These are phyloP conservation scores for Phytophthora pistaciae DNA, from an alignment of 352 stramenopile species.

Conservation along the genomic window DNA sequence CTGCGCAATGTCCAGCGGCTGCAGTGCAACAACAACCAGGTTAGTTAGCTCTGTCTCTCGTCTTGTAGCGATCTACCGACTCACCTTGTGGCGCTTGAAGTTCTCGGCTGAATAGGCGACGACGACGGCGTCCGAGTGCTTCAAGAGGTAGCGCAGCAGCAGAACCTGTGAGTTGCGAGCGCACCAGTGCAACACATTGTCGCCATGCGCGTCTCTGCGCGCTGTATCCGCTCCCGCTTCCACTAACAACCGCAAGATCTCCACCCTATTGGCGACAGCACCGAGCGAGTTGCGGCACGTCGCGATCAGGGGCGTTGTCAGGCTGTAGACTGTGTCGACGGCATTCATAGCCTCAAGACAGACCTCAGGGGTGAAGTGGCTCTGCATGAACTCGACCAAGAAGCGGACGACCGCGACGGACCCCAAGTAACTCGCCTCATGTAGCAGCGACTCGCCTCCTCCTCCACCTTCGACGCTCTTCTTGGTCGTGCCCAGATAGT, in stretches of 20 bases:
- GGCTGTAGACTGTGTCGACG: conserved; percentile 59
- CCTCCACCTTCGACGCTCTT: conserved; percentile 16
- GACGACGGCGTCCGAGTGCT: conserved; percentile 61
- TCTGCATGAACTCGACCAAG: conserved; percentile 49
- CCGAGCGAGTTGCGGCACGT: conserved; percentile 62
- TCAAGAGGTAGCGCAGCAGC: conserved; percentile 66
- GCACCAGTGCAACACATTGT: conserved; percentile 79
- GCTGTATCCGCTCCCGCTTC: conserved; percentile 51
- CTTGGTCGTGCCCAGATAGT: conserved; percentile 14
- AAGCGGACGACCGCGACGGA: conserved; percentile 44
- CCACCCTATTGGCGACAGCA: conserved; percentile 42
- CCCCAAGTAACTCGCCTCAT: conserved; percentile 57
- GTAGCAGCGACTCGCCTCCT: conserved; percentile 54
- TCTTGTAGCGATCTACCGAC: background rate
- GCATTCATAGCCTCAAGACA: conserved; percentile 45
- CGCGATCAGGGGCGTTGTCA: conserved; percentile 67
- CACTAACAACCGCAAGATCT: conserved; percentile 64
- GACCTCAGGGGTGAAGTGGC: conserved; percentile 39
- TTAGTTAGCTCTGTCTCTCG: background rate
- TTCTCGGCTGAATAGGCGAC: conserved; percentile 60
- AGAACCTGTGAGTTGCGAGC: conserved; percentile 57
- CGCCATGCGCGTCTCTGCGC: conserved; percentile 58
- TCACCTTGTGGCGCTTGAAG: conserved; percentile 65
- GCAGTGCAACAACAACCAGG: background rate
- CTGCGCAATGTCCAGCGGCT: conserved; percentile 73